Conservation (phyloP, 352 stramenopile species). For the Pythium periplocum region DNA sequence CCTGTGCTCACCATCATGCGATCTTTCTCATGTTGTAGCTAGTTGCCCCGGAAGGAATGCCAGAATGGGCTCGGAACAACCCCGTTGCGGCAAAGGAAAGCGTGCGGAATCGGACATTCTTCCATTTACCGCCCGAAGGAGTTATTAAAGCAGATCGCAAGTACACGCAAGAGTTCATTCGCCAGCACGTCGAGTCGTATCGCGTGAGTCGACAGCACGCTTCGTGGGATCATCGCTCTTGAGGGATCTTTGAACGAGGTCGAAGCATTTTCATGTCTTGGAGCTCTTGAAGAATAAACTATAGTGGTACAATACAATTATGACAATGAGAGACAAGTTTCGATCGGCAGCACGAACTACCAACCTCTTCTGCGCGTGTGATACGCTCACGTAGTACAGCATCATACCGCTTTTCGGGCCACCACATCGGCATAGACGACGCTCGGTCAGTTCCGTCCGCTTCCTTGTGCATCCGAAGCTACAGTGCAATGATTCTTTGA, state of each 20-base stretch:
- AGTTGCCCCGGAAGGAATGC: slow-evolving; percentile 19
- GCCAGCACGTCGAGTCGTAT: slow-evolving; percentile 39
- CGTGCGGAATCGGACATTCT: slow-evolving; percentile 36
- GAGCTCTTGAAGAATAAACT: slow-evolving; percentile 12
- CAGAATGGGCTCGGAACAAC: slow-evolving; percentile 50
- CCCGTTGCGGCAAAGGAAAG: slow-evolving; percentile 30
- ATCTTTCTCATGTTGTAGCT: slow-evolving; percentile 2
- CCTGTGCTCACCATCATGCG: not conserved
- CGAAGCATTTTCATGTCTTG: not conserved
- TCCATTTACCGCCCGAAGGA: slow-evolving; percentile 45
- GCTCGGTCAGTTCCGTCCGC: not conserved
- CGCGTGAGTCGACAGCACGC: slow-evolving; percentile 23
- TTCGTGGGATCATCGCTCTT: too few relatives aligned
- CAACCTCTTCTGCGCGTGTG: slow-evolving; percentile 33
- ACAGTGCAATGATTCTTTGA: not conserved
- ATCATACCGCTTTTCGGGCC: slow-evolving; percentile 44
- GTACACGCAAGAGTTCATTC: slow-evolving; percentile 69
- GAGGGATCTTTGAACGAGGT: too few relatives aligned
- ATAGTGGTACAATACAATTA: not conserved
- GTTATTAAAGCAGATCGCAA: slow-evolving; percentile 44
- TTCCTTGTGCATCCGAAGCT: slow-evolving; percentile 33
- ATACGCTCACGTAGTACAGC: slow-evolving; percentile 28
- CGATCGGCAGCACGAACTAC: too few relatives aligned
- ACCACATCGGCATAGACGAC: slow-evolving; percentile 40
- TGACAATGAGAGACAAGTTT: too few relatives aligned